phyloP scores from a whole-genome alignment of 805 yeast genomes.

The Nakazawaea ambrosiae region DNA sequence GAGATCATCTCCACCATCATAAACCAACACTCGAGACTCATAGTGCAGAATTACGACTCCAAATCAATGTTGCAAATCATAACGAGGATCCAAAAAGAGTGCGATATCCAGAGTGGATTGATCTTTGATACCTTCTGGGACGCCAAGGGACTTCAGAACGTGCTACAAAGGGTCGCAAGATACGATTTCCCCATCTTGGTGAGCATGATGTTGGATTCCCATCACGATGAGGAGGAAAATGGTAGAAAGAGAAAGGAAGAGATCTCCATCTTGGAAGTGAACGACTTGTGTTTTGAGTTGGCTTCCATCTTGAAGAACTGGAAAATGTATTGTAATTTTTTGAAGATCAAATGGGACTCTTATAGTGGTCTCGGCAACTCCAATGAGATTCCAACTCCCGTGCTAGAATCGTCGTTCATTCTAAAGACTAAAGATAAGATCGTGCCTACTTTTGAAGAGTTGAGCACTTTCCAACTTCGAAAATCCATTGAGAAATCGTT shows the following conservation, averaged over 20 bases:
- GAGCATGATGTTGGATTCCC: slow-evolving; percentile 21
- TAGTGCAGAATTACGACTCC: slow-evolving; percentile 65
- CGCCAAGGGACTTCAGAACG: slow-evolving; percentile 49
- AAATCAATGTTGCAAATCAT: slow-evolving; percentile 59
- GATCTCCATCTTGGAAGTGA: slow-evolving; percentile 54
- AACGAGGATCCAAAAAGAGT: slow-evolving; percentile 72
- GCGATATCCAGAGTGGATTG: slow-evolving; percentile 88
- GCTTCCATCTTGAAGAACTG: slow-evolving; percentile 78
- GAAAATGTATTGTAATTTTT: slow-evolving; percentile 71
- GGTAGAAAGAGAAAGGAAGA: slow-evolving; percentile 26
- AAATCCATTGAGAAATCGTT: slow-evolving; percentile 79
- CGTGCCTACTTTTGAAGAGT: slow-evolving; percentile 55
- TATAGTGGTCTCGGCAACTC: slow-evolving; percentile 21
- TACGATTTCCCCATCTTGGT: slow-evolving; percentile 48
- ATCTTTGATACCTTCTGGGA: slow-evolving; percentile 85
- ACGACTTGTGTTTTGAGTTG: slow-evolving; percentile 62
- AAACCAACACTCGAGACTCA: slow-evolving; percentile 78
- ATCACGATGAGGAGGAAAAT: slow-evolving; percentile 24
- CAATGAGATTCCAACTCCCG: slow-evolving; percentile 39
- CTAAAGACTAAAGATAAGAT: slow-evolving; percentile 46
- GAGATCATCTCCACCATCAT: slow-evolving; percentile 82
- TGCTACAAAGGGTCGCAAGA: slow-evolving; percentile 44
- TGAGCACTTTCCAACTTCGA: slow-evolving; percentile 62
- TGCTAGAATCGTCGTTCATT: slow-evolving; percentile 47
- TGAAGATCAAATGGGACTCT: slow-evolving; percentile 60